Evolutionary conservation across 371 early-diverging fungal species (phyloP).

Genomic region (Mucor plumbeus): DNA sequence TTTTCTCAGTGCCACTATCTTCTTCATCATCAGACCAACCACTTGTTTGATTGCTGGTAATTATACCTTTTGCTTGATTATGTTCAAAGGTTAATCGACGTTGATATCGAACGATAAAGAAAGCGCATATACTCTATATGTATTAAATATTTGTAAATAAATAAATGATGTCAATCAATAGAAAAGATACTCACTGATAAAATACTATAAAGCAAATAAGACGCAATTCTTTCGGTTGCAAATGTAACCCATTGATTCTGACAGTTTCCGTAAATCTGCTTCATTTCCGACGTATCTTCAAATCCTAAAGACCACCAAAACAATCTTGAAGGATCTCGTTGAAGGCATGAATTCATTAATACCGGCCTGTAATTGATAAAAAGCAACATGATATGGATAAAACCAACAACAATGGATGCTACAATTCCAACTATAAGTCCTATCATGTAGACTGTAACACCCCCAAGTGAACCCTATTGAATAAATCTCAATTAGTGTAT

Average conservation of each 20-base stretch:
- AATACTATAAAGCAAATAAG: slow-evolving; percentile 26
- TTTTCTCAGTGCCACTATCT: not conserved
- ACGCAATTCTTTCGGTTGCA: slow-evolving; percentile 26
- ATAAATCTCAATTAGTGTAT: not conserved
- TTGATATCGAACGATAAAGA: slow-evolving; percentile 13
- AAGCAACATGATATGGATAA: slow-evolving; percentile 30
- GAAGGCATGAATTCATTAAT: slow-evolving; percentile 31
- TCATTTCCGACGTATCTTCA: slow-evolving; percentile 19
- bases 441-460: slow-evolving; percentile 14
- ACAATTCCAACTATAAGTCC: slow-evolving; percentile 12
- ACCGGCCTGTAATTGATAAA: slow-evolving; percentile 21
- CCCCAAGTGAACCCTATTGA: slow-evolving; percentile 13
- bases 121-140: not conserved
- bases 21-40: slow-evolving; percentile 23
- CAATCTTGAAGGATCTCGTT: slow-evolving; percentile 20
- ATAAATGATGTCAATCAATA: not conserved
- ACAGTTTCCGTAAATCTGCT: slow-evolving; percentile 17
- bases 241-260: slow-evolving; percentile 21
- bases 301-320: slow-evolving; percentile 31
- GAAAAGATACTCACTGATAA: slow-evolving; percentile 18
- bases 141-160: not conserved
- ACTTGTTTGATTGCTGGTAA: not conserved
- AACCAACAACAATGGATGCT: slow-evolving; percentile 24
- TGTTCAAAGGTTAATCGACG: slow-evolving; percentile 2
- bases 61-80: slow-evolving; percentile 8